Conservation (phyloP, 306 rosid genomes). For the Rosa persica region DNA sequence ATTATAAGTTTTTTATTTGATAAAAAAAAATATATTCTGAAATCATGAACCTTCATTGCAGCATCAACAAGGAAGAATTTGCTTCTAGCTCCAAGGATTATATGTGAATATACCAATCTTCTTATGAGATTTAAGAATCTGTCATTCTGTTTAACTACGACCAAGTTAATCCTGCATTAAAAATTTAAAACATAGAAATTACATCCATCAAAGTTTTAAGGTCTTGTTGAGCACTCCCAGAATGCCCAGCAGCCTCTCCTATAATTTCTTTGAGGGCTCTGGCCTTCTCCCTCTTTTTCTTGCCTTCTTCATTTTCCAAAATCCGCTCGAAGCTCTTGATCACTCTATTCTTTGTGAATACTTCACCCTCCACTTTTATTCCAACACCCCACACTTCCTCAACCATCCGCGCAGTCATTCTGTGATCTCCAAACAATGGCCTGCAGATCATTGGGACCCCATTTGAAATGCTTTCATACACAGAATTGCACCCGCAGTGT, state of each 20-base stretch:
- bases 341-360: conserved; percentile 42
- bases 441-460: conserved; percentile 56
- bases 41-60: too few species aligned
- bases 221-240: conserved; percentile 31
- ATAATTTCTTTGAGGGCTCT: conserved; percentile 15
- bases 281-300: conserved; percentile 32
- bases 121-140: too few species aligned
- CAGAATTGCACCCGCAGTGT: conserved; percentile 51
- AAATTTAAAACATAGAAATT: not conserved
- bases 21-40: too few species aligned
- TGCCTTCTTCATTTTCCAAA: conserved; percentile 38
- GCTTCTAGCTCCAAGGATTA: too few species aligned
- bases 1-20: too few species aligned
- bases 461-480: conserved; percentile 40
- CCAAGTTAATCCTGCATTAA: too few species aligned
- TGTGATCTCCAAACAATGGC: conserved; percentile 51
- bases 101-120: too few species aligned
- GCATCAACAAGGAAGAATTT: too few species aligned
- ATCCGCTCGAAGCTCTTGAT: conserved; percentile 37
- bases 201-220: conserved; percentile 17
- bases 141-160: too few species aligned
- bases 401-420: conserved; percentile 34
- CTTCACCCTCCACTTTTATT: conserved; percentile 38
- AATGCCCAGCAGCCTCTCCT: conserved; percentile 25
- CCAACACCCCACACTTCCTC: conserved; percentile 50